phyloP scores from a whole-genome alignment of 1,139 yeast species.

The Yamadazyma trypodendri region DNA sequence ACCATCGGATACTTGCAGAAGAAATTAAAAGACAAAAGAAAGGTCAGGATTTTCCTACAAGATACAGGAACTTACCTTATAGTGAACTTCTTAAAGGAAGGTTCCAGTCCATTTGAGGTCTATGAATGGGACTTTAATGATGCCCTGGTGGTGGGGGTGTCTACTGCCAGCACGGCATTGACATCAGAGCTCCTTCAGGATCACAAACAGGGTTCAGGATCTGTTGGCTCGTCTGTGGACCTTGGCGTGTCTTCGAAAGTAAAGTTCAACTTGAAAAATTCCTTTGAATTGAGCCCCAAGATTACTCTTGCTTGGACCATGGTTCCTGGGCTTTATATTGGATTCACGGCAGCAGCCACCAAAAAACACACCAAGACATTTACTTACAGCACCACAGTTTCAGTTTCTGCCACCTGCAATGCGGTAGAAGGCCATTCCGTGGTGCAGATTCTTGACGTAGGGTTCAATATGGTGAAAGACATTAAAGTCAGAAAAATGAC shows the following conservation, averaged over 20 bases:
- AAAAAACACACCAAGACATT: constrained; percentile 3
- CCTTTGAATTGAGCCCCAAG: constrained; percentile 5
- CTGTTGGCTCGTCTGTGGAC: constrained; percentile 9
- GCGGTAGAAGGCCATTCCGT: constrained; percentile 13
- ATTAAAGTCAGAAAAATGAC: constrained; percentile 8
- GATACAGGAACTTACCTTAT: constrained; percentile 10
- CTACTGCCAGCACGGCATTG: constrained; percentile 5
- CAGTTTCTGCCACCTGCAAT: constrained; percentile 10
- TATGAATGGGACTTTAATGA: constrained; percentile 14
- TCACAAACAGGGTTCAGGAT: constrained; percentile 13
- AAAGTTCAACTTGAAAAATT: constrained; percentile 2
- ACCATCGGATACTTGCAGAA: constrained; percentile 6
- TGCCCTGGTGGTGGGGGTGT: constrained; percentile 2
- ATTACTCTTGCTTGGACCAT: neutral
- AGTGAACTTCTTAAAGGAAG: constrained; percentile 3
- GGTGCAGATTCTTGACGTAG: constrained; percentile 8
- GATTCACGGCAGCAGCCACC: constrained; percentile 4
- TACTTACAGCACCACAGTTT: constrained; percentile 6
- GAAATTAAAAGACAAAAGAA: constrained; percentile 2
- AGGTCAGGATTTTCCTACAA: constrained; percentile 7
- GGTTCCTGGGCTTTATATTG: constrained; percentile 8
- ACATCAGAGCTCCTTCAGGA: constrained; percentile 11
- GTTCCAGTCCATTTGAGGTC: constrained; percentile 2
- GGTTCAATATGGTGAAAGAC: constrained; percentile 6
- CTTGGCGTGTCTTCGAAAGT: constrained; percentile 6